Evolutionary conservation across 257 asterid genomes (phyloP), one percentile per base, ranked within the genome.

Genomic region (Solanum chiquidenum): DNA sequence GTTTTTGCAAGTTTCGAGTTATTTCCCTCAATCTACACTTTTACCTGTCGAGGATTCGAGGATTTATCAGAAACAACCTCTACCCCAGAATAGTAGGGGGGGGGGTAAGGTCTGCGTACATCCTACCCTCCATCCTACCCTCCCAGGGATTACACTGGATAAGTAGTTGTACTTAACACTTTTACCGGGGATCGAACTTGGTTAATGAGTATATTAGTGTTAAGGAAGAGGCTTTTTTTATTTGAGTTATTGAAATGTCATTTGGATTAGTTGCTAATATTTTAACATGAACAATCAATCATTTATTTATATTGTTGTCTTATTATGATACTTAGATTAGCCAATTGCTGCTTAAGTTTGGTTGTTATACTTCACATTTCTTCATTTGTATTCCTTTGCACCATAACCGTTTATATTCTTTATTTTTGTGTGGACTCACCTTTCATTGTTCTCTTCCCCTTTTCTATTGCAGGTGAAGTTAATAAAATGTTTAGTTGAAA

Each of bases 401-500:
- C 83, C 83, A 76, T 40, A 12, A 12, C 27, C 35, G 8, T 40
- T 76, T 12, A 75, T 74, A 75, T n/a, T 38, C 69, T 49, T 82
- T 82, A 29, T 46, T 82, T 80, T 29, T 18, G 29, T 82, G 29
- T 49, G 42, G 29, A 82, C 85, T 82, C 69, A 82, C 69, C 33
- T 18, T 29, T 46, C 44, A 3, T 16, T 82, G 68, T 49, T 82
- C 42, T 49, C 68, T 20, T 82, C 69, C 69, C 83, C 69, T 29
- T 80, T 82, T 49, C 85, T 80, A 82, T 82, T 82, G 88, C 93
- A 96, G 99, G 99, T 96, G 74, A 95, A 94, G 92, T 82, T 96
- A 90, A 93, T 96, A 84, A 96, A 96, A 88, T 96, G 99, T 89
- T 96, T 96, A 37, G 99, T 96, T 90, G 99, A 95, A 89, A 96